Evolutionary conservation across 768 basidiomycete species (phyloP), one percentile per base, ranked within the genome.

Genomic region (Mycena latifolia): DNA sequence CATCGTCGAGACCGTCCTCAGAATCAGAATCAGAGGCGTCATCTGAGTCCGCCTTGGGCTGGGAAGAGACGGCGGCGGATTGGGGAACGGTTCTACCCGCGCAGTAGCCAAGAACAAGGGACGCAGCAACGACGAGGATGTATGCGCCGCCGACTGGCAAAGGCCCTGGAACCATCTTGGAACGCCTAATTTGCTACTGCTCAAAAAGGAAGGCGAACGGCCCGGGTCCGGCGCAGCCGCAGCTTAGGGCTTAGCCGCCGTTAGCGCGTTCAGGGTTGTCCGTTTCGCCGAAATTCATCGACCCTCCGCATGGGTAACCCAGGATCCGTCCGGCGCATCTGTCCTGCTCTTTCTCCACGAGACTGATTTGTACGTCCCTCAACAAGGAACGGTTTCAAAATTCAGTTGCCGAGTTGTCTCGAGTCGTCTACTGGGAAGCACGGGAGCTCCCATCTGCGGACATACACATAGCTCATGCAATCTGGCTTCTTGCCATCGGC

Each of bases 51-150:
- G 28, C 5, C 22, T 39, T 39, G 37, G 51, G 48, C 48, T 24
- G 29, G 31, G 51, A 24, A 20, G 28, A 15, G 6, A 50, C 28
- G 28, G 1, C 35, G 51, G 20, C 52, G 66, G 48, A 25, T 41
- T 58, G 47, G 43, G 33, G 27, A 73, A 39, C 17, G 37, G 10
- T 39, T 12, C 63, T 63, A 22, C 85, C 77, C 73, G 61, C 39
- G 43, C 75, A 83, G 68, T 79, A 86, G 11, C 85, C 85, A 25
- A 84, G 20, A 51, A 75, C 77, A 58, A 84, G 71, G 7, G 82
- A 84, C 25, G 71, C 74, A 6, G 72, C 69, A 35, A 79, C 69
- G 29, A 81, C 66, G 37, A 74, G 71, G 58, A 76, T 63, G 68
- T 78, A 80, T 45, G 66, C 54, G 43, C 72, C 55, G 14, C 72